Evolutionary conservation across 306 rosid genomes (phyloP).

Genomic region (Bauhinia variegata): DNA sequence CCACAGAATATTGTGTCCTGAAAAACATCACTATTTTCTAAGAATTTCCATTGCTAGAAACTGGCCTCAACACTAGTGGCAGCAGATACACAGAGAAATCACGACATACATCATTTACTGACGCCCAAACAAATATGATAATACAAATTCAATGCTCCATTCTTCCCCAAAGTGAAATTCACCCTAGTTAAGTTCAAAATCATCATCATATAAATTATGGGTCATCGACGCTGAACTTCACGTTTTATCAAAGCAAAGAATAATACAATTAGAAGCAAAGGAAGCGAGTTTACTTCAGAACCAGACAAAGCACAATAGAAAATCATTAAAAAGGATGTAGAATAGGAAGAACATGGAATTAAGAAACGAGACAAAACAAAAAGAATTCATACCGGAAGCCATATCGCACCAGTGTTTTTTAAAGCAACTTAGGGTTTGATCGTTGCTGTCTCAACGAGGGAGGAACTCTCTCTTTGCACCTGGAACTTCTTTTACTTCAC

Average conservation of each 20-base stretch:
- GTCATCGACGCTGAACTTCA: constrained; percentile 16
- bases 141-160: constrained; percentile 5
- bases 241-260: neutral
- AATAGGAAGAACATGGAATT: neutral
- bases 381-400: constrained; percentile 44
- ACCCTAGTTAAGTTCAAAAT: constrained; percentile 8
- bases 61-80: constrained; percentile 13
- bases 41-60: constrained; percentile 12
- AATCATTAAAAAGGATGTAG: neutral
- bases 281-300: neutral
- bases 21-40: constrained; percentile 20
- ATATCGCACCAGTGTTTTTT: constrained; percentile 31
- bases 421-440: constrained; percentile 45
- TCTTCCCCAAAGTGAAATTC: constrained; percentile 8
- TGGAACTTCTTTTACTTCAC: constrained; percentile 16
- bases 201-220: constrained; percentile 7
- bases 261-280: neutral
- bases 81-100: constrained; percentile 1
- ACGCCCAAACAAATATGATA: constrained; percentile 18
- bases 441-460: neutral
- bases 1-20: constrained; percentile 1
- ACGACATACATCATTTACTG: constrained; percentile 16
- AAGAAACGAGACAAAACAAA: neutral
- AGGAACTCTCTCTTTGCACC: neutral
- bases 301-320: constrained; percentile 5